Percentiles rank a stretch among this genome's conserved stretches.
phyloP scores from a whole-genome alignment of 2,329 filamentous ascomycete genomes.

The Aspergillus unguis region DNA sequence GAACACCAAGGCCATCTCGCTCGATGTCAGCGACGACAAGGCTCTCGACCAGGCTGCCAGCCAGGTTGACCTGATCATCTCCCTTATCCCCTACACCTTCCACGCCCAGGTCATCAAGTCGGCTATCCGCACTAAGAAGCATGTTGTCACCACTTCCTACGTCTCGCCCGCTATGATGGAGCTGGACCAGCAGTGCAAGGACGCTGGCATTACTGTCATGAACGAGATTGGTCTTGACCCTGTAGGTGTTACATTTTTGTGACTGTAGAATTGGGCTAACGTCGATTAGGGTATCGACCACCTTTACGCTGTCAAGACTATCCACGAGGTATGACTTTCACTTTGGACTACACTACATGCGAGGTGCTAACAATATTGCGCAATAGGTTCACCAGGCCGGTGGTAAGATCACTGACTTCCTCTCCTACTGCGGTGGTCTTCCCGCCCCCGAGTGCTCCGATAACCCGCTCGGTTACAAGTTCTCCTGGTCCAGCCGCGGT shows the following conservation, averaged over 20 bases:
- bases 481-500: conserved; percentile 76
- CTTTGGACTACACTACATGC: neutral
- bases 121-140: conserved; percentile 88
- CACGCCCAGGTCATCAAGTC: conserved; percentile 88
- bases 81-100: conserved; percentile 86
- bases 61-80: conserved; percentile 75
- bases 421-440: conserved; percentile 80
- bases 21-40: conserved; percentile 74
- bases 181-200: conserved; percentile 77
- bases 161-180: conserved; percentile 90
- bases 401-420: conserved; percentile 79
- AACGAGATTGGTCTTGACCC: conserved; percentile 79
- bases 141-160: conserved; percentile 94
- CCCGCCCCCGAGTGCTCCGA: conserved; percentile 70
- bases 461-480: conserved; percentile 93
- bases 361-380: neutral
- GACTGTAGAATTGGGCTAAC: neutral
- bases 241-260: conserved; percentile 18
- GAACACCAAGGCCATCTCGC: conserved; percentile 70
- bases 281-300: conserved; percentile 41
- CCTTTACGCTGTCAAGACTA: conserved; percentile 79
- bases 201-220: conserved; percentile 93
- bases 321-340: conserved; percentile 46
- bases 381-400: conserved; percentile 75
- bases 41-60: conserved; percentile 78